Evolutionary conservation across 768 basidiomycete genomes (phyloP), one percentile per base, ranked within the genome.

Genomic region (Guyanaporus albipodus): DNA sequence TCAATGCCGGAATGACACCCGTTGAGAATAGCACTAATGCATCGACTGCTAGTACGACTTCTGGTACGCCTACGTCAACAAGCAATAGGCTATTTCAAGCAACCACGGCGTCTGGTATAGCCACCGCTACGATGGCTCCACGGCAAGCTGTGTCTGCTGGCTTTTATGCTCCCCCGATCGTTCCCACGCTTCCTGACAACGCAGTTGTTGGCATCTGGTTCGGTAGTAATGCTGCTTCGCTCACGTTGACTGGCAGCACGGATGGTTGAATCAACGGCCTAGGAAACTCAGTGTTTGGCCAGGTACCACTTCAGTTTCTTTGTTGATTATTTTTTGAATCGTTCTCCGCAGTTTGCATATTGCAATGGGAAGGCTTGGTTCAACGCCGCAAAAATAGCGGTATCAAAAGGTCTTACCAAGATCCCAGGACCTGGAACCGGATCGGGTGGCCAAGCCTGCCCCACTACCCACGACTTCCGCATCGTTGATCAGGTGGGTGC

Each of bases 131-230:
- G 2, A 46, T 38, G 21, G 31, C 6, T 12, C n/a, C 42, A 15
- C 56, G 51, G 4, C 56, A 58, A 39, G 57, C 42, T 18, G 29
- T 48, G 6, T 11, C 42, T 23, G 41, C 59, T 28, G 61, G 61
- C 14, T 61, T 49, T 36, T 62, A 42, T 21, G 8, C 64, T 15
- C 53, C 59, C 1, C 62, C 61, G 6, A 41, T 56, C 10, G 46
- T 45, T 4, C 61, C 62, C 8, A 62, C 61, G 6, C 41, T 62
- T 40, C 61, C 61, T 10, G 26, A 50, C 28, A 52, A 53, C 12
- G 53, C 61, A 4, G 32, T 64, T 14, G 62, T 62, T 26, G 61
- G 59, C 8, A 46, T 62, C 27, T 62, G 61, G 62, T 62, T 62
- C 14, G 61, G 61, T 26, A 64, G 59, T 11, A 64, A 64, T 35